A percentile compares a stretch with the other conserved stretches of the same genome.
Conservation (phyloP, 2,329 filamentous ascomycete species). For the Keithomyces neogunnii region DNA sequence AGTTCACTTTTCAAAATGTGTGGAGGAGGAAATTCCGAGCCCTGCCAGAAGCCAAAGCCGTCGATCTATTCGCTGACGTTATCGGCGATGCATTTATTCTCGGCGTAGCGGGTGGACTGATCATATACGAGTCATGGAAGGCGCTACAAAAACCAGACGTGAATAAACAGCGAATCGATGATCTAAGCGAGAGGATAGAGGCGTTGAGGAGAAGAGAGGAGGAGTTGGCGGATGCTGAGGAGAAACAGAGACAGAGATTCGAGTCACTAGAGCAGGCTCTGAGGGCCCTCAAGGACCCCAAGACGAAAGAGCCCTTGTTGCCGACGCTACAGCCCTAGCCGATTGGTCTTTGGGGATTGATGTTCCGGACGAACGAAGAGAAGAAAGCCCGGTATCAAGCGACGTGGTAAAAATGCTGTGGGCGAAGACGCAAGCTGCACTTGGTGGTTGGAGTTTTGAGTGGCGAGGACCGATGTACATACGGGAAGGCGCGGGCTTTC, state of each 20-base stretch:
- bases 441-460: background rate
- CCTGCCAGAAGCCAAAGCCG: conserved; percentile 56
- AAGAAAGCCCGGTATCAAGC: background rate
- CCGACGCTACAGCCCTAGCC: conserved; percentile 23
- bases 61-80: conserved; percentile 59
- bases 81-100: conserved; percentile 57
- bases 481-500: background rate
- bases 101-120: conserved; percentile 44
- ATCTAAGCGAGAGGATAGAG: conserved; percentile 38
- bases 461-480: background rate
- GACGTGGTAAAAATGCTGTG: background rate
- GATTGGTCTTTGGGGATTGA: background rate
- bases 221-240: conserved; percentile 37
- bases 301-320: conserved; percentile 46
- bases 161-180: conserved; percentile 44
- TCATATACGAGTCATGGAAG: conserved; percentile 55
- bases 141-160: conserved; percentile 51
- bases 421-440: background rate
- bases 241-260: conserved; percentile 39
- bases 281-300: conserved; percentile 43
- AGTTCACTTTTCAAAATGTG: conserved; percentile 36
- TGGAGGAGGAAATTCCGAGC: conserved; percentile 56
- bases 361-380: background rate
- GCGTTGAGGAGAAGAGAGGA: conserved; percentile 41
- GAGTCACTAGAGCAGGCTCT: conserved; percentile 46